A percentile compares a stretch with the other conserved stretches of the same genome.
Evolutionary conservation across 192 early-diverging fungal species (phyloP).

Genomic region (Lunasporangiospora selenospora): DNA sequence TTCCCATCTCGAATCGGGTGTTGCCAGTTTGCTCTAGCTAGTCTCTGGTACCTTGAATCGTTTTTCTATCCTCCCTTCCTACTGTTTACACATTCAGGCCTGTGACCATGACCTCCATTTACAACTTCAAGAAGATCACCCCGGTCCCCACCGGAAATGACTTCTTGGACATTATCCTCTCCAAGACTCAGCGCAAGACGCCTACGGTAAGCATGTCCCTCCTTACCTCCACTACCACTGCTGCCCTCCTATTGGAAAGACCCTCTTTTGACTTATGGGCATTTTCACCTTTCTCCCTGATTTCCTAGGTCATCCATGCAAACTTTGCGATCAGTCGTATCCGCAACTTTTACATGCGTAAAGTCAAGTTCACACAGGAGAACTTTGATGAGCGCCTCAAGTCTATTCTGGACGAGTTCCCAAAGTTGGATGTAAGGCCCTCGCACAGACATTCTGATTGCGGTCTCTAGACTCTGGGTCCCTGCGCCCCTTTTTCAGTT

Average conservation of each 20-base stretch:
- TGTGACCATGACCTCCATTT: conserved; percentile 60
- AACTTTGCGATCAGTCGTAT: conserved; percentile 98
- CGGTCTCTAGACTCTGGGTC: too few relatives aligned
- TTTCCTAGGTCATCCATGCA: conserved; percentile 82
- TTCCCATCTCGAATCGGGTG: not conserved
- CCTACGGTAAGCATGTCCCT: conserved; percentile 77
- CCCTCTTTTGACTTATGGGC: too few relatives aligned
- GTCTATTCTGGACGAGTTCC: conserved; percentile 94
- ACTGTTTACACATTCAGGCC: not conserved
- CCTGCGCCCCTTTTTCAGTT: too few relatives aligned
- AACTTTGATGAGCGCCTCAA: conserved; percentile 96
- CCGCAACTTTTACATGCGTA: conserved; percentile 99
- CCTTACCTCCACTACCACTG: too few relatives aligned
- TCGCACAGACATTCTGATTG: not conserved
- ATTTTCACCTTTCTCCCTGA: not conserved
- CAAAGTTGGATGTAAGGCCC: conserved; percentile 89
- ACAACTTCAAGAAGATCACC: conserved; percentile 99
- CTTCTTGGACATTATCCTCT: conserved; percentile 98
- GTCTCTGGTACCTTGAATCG: conserved; percentile 4
- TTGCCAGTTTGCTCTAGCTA: conserved; percentile 2
- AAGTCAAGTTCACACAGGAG: conserved; percentile 99
- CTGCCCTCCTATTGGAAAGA: too few relatives aligned
- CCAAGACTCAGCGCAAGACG: conserved; percentile 98
- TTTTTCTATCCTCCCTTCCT: not conserved
- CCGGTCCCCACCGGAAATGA: conserved; percentile 90